phyloP scores from a whole-genome alignment of 2,329 filamentous ascomycete species.

The Rhytidhysteron rufulum region DNA sequence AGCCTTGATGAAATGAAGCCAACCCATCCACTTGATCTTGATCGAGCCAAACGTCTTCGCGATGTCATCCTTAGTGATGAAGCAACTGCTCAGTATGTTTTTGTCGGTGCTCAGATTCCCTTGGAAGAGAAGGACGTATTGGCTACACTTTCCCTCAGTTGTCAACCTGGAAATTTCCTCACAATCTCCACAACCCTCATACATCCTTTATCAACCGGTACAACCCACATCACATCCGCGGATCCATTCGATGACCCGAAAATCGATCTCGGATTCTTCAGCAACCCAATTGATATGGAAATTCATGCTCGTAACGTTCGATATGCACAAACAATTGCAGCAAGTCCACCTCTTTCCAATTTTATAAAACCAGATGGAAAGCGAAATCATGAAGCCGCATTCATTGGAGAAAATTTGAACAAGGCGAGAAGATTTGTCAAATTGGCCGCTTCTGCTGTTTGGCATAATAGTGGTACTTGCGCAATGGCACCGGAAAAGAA shows the following conservation, averaged over 20 bases:
- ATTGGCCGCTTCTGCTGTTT: slow-evolving; percentile 18
- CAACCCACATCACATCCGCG: slow-evolving; percentile 28
- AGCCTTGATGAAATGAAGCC: neutral
- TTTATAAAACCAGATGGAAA: slow-evolving; percentile 28
- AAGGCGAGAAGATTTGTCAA: slow-evolving; percentile 20
- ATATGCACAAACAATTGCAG: slow-evolving; percentile 31
- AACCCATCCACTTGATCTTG: slow-evolving; percentile 22
- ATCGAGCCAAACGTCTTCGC: slow-evolving; percentile 12
- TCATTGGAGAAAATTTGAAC: slow-evolving; percentile 10
- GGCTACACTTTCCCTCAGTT: slow-evolving; percentile 14
- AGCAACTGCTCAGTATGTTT: slow-evolving; percentile 11
- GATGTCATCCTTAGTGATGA: slow-evolving; percentile 23
- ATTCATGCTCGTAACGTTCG: slow-evolving; percentile 32
- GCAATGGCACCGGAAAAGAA: slow-evolving; percentile 6
- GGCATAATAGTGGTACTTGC: slow-evolving; percentile 29
- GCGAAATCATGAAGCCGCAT: slow-evolving; percentile 9
- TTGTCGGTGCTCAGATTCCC: slow-evolving; percentile 26
- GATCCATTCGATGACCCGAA: slow-evolving; percentile 26
- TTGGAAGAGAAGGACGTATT: slow-evolving; percentile 39
- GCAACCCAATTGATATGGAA: slow-evolving; percentile 41
- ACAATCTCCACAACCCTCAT: slow-evolving; percentile 9
- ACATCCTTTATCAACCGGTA: slow-evolving; percentile 33
- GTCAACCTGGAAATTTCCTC: slow-evolving; percentile 14
- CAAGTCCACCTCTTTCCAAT: slow-evolving; percentile 26
- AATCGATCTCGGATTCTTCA: slow-evolving; percentile 40